phyloP scores from a whole-genome alignment of 495 filamentous ascomycete genomes.

The Hyaloscypha hepaticicola region DNA sequence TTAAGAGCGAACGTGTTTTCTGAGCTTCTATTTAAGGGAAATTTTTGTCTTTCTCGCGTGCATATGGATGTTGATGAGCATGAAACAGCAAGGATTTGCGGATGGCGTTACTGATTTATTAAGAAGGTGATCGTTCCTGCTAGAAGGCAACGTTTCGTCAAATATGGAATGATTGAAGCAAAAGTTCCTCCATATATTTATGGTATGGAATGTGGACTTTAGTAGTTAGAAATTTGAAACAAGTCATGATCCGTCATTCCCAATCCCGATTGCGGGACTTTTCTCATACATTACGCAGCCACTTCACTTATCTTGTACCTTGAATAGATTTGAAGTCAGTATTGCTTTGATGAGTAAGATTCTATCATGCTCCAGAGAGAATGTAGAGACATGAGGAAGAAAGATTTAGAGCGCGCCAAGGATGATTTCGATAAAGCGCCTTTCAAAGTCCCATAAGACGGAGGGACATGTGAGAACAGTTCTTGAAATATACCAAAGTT shows the following conservation, averaged over 20 bases:
- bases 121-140: background rate
- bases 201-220: background rate
- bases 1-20: background rate
- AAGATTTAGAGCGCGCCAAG: too few relatives aligned
- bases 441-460: too few relatives aligned
- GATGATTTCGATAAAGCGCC: too few relatives aligned
- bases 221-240: background rate
- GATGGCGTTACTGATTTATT: slow-evolving; percentile 12
- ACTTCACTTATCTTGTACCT: slow-evolving; percentile 57
- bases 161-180: background rate
- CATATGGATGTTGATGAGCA: slow-evolving; percentile 1
- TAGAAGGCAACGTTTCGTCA: background rate
- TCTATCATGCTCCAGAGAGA: background rate
- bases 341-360: background rate
- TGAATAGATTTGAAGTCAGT: background rate
- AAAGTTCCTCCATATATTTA: background rate
- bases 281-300: background rate
- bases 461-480: too few relatives aligned
- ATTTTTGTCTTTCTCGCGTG: background rate
- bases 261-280: background rate
- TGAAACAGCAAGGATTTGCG: slow-evolving; percentile 18
- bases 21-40: background rate
- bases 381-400: too few relatives aligned
- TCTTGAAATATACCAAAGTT: too few relatives aligned
- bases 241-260: background rate